These are phyloP conservation scores for Coniochaeta prunicola DNA, from an alignment of 2,329 filamentous ascomycete species.

Conservation along the genomic window DNA sequence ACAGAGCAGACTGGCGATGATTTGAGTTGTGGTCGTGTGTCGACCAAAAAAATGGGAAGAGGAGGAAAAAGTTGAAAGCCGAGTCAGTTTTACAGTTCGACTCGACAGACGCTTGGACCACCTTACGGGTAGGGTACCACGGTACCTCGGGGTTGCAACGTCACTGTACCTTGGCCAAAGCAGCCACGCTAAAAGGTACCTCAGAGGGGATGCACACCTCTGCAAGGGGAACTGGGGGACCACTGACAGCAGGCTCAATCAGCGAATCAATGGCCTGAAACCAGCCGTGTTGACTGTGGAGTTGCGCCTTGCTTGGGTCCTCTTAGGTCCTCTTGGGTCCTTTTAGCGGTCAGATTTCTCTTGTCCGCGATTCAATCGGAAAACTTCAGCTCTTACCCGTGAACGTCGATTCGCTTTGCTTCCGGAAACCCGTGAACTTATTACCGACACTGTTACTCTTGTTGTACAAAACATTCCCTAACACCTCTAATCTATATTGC, in stretches of 20 bases:
- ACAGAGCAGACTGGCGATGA: slow-evolving; percentile 27
- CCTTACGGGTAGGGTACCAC: too few relatives aligned
- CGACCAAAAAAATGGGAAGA: slow-evolving; percentile 11
- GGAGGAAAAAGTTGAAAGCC: slow-evolving; percentile 5
- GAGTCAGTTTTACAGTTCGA: neutral
- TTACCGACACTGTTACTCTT: neutral
- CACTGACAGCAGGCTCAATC: neutral
- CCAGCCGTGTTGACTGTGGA: neutral
- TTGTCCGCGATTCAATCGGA: slow-evolving; percentile 2
- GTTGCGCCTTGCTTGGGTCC: neutral
- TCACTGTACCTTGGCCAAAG: neutral
- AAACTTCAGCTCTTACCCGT: slow-evolving; percentile 2
- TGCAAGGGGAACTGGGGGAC: neutral
- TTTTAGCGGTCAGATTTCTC: slow-evolving; percentile 2
- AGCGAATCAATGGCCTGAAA: neutral
- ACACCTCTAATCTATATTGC: neutral
- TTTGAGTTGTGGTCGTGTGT: slow-evolving; percentile 24
- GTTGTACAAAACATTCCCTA: neutral
- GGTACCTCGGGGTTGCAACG: too few relatives aligned
- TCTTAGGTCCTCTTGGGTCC: too few relatives aligned
- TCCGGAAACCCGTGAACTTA: neutral
- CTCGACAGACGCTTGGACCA: neutral
- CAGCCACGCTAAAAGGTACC: neutral
- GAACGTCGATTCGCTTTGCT: neutral
- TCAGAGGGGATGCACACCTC: neutral